Evolutionary conservation across 768 basidiomycete genomes (phyloP).

Genomic region (Termitomyces sp.): DNA sequence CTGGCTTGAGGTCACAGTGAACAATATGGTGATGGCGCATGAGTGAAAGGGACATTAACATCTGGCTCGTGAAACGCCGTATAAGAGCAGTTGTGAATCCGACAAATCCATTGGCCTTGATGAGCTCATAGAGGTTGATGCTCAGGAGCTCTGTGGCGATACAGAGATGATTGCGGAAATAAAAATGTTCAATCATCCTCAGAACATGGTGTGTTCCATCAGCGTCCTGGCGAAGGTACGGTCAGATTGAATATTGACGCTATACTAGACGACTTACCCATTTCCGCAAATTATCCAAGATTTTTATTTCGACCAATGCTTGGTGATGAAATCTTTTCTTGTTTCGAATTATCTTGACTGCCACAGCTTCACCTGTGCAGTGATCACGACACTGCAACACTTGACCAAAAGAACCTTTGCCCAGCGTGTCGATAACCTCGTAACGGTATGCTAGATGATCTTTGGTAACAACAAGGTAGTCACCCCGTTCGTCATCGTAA

Average conservation of each 20-base stretch:
- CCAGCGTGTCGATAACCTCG: constrained; percentile 87
- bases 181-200: constrained; percentile 98
- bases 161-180: constrained; percentile 96
- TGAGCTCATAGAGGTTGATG: constrained; percentile 98
- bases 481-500: constrained; percentile 97
- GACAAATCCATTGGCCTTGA: constrained; percentile 98
- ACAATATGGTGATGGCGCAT: constrained; percentile 98
- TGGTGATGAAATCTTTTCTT: constrained; percentile 99
- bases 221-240: constrained; percentile 60
- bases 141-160: constrained; percentile 98
- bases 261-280: constrained; percentile 64
- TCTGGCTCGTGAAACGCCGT: constrained; percentile 94
- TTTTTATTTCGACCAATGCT: constrained; percentile 98
- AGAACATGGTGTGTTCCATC: constrained; percentile 98
- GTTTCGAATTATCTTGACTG: constrained; percentile 98
- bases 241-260: not conserved
- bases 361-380: constrained; percentile 92
- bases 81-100: constrained; percentile 97
- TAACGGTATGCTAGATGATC: constrained; percentile 99
- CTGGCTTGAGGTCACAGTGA: constrained; percentile 98
- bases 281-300: constrained; percentile 92
- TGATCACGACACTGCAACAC: constrained; percentile 96
- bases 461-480: constrained; percentile 85
- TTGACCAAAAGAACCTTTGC: constrained; percentile 98
- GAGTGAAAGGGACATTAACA: constrained; percentile 86